These are phyloP conservation scores for Candida coquimbonensis DNA, from an alignment of 805 yeast genomes.

Conservation along the genomic window DNA sequence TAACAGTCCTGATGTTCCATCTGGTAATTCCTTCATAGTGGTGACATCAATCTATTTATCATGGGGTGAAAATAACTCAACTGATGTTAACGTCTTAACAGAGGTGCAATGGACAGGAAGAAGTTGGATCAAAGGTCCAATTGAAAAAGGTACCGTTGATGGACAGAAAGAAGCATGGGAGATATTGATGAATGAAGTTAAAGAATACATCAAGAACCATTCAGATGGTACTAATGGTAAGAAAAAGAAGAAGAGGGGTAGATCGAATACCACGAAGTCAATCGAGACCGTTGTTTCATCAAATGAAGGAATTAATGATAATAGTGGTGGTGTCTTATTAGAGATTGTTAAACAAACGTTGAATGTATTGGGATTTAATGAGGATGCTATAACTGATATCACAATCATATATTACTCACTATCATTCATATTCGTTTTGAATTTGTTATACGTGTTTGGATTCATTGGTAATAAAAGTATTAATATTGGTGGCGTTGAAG, in stretches of 20 bases:
- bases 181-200: conserved; percentile 37
- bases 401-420: too few species aligned
- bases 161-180: conserved; percentile 61
- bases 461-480: too few species aligned
- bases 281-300: not conserved
- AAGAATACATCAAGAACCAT: conserved; percentile 21
- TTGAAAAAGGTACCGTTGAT: conserved; percentile 68
- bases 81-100: conserved; percentile 49
- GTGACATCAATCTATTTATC: conserved; percentile 49
- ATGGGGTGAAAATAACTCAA: conserved; percentile 56
- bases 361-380: not conserved
- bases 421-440: not conserved
- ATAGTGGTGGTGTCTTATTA: not conserved
- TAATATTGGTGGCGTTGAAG: too few species aligned
- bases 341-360: not conserved
- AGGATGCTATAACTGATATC: not conserved
- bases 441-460: not conserved
- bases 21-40: conserved; percentile 65
- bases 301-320: not conserved
- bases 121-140: conserved; percentile 69
- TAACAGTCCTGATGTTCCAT: conserved; percentile 89
- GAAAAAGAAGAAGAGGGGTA: conserved; percentile 7
- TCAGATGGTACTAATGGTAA: conserved; percentile 8
- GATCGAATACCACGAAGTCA: not conserved
- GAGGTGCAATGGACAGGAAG: conserved; percentile 65